Percentiles rank a stretch among this genome's conserved stretches.
These are phyloP conservation scores for Flaveria sonorensis DNA, from an alignment of 129 eudicot species.

Conservation along the genomic window DNA sequence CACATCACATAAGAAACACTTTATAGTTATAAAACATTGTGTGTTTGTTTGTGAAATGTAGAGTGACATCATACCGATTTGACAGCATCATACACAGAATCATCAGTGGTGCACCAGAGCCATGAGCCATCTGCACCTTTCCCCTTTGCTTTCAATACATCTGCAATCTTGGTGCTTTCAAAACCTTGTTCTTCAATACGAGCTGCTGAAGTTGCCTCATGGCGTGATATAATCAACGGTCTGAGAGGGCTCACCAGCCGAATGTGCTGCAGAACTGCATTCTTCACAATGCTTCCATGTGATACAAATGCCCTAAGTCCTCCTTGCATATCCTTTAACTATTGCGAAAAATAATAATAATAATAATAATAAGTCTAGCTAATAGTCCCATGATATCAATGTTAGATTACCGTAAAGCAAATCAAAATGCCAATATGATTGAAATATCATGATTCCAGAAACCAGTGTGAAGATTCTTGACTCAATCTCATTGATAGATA, in stretches of 20 bases:
- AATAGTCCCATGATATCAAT: not conserved
- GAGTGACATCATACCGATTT: conserved; percentile 70
- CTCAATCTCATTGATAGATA: not conserved
- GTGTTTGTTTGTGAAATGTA: not conserved
- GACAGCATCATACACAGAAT: conserved; percentile 94
- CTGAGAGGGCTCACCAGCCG: conserved; percentile 60
- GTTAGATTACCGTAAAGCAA: not conserved
- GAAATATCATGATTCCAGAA: not conserved
- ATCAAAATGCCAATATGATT: not conserved
- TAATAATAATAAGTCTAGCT: not conserved
- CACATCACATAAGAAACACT: conserved; percentile 8
- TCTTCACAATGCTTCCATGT: conserved; percentile 68
- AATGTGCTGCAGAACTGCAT: conserved; percentile 71
- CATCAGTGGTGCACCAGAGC: conserved; percentile 99
- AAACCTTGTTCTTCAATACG: conserved; percentile 95
- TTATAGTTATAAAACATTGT: not conserved
- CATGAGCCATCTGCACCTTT: conserved; percentile 97
- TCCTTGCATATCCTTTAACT: conserved; percentile 75
- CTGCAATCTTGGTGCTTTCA: conserved; percentile 92
- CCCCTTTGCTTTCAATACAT: conserved; percentile 75
- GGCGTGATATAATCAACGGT: conserved; percentile 52
- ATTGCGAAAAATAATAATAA: not conserved
- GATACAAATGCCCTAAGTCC: conserved; percentile 67
- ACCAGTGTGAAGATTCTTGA: not conserved
- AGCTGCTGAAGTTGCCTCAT: conserved; percentile 71